A percentile compares a stretch with the other conserved stretches of the same genome.
Evolutionary conservation across 805 yeast genomes (phyloP).

Genomic region (Millerago galiae): DNA sequence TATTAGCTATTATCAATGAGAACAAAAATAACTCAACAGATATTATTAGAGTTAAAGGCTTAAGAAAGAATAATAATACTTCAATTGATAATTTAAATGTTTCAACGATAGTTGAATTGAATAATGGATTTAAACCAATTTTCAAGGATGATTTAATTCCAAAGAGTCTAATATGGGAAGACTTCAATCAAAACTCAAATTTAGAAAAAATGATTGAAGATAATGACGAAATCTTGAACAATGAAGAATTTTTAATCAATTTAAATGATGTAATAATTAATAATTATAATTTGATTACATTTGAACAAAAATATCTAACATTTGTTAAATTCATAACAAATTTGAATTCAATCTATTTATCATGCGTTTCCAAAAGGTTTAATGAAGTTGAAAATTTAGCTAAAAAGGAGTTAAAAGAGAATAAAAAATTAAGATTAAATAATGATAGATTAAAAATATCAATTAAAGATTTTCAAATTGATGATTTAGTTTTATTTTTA

Average conservation of each 20-base stretch:
- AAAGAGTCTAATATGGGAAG: conserved; percentile 41
- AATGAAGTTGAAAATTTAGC: conserved; percentile 88
- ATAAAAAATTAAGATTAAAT: conserved; percentile 37
- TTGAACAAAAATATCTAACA: conserved; percentile 20
- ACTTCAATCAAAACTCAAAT: conserved; percentile 16
- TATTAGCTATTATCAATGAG: conserved; percentile 44
- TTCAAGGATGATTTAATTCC: conserved; percentile 31
- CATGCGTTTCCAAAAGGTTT: conserved; percentile 64
- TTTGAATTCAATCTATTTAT: conserved; percentile 26
- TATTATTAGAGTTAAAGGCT: conserved; percentile 76
- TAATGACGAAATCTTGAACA: conserved; percentile 4
- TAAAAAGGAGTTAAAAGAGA: conserved; percentile 73
- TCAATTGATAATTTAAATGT: conserved; percentile 24
- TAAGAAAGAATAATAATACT: conserved; percentile 34
- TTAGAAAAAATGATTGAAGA: conserved; percentile 7
- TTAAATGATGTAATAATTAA: conserved; percentile 14
- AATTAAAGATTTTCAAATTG: conserved; percentile 56
- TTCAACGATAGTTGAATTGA: conserved; percentile 27
- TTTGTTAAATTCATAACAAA: conserved; percentile 22
- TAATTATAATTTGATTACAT: conserved; percentile 18
- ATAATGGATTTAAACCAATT: conserved; percentile 33
- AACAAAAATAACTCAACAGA: conserved; percentile 26
- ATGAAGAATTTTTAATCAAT: conserved; percentile 13
- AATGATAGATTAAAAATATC: conserved; percentile 53
- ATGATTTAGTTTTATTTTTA: conserved; percentile 77